Conservation (phyloP, 2,329 filamentous ascomycete species). For the Diaporthe destruens region DNA sequence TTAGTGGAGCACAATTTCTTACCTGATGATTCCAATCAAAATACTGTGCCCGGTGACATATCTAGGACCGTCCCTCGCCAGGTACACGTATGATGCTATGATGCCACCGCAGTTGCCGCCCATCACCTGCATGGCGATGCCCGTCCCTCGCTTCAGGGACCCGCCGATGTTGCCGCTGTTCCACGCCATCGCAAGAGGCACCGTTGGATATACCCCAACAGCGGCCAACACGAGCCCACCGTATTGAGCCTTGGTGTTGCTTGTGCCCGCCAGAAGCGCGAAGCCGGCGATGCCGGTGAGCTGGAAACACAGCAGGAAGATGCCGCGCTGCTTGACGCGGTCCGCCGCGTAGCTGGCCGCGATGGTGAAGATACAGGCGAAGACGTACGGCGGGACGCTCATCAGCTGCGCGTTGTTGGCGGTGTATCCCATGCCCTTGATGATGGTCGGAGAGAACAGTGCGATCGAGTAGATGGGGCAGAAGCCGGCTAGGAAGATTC, state of each 20-base stretch:
- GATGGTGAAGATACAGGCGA: constrained; percentile 67
- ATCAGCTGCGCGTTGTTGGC: constrained; percentile 70
- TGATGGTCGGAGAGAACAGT: constrained; percentile 72
- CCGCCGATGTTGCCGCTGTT: constrained; percentile 71
- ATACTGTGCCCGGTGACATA: constrained; percentile 45
- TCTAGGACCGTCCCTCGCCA: constrained; percentile 42
- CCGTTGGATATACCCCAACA: constrained; percentile 65
- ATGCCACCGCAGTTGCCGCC: constrained; percentile 45
- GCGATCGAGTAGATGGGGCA: constrained; percentile 71
- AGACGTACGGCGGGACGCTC: constrained; percentile 72
- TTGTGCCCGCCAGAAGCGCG: constrained; percentile 54
- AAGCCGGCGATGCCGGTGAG: constrained; percentile 60
- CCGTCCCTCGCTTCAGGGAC: constrained; percentile 33
- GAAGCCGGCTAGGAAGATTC: constrained; percentile 72
- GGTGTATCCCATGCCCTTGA: constrained; percentile 64
- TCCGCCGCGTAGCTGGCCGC: constrained; percentile 57
- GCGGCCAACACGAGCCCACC: constrained; percentile 61
- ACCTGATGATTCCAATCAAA: constrained; percentile 43
- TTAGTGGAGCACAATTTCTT: neutral
- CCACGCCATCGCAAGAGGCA: constrained; percentile 69
- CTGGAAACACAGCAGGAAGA: constrained; percentile 59
- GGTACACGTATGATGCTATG: constrained; percentile 45
- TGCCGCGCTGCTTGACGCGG: constrained; percentile 48
- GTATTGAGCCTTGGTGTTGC: constrained; percentile 59
- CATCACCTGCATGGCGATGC: constrained; percentile 45